Evolutionary conservation across 805 yeast species (phyloP), one percentile per base, ranked within the genome.

Genomic region (Wickerhamomyces canadensis): DNA sequence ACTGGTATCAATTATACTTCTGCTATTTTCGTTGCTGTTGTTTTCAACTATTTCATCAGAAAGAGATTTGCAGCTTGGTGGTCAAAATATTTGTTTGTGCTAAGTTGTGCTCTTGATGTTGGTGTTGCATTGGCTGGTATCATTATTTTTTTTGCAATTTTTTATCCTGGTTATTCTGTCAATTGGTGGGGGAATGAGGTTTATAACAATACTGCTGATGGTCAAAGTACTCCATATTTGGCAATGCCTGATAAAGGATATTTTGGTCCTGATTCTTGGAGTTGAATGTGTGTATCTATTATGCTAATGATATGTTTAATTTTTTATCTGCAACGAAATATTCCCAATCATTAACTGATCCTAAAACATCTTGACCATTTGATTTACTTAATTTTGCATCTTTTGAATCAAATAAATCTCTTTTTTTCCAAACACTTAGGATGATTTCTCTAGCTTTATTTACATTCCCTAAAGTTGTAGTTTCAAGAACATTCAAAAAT

Each of bases 161-260:
- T 16, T 14, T 35, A 35, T 15, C 64, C 64, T 13, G 60, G 64
- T 13, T 46, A 50, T 2, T 44, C 60, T 4, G 66, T 72, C 1
- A 33, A 38, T 7, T 82, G 89, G 89, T 82, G 89, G 89, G 89
- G 87, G 15, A 73, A 69, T 38, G 55, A 51, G 33, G 77, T 72
- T 31, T 58, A 64, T 22, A 58, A 62, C 10, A 64, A 69, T 16
- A 58, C 65, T 37, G 61, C 37, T 5, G 63, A 58, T 12, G 59
- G 57, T 2, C 59, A 9, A n/a, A 9, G 17, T 9, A 37, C 40
- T 3, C 36, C 40, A 15, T 33, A 27, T 12, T 27, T 27, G 10
- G 18, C 24, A 8, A 27, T 36, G 36, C 40, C 40, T 13, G 27
- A 7, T 21, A 15, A 3, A 37, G 48, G 64, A 1, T 60, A 61